Evolutionary conservation across 2,329 filamentous ascomycete genomes (phyloP), one percentile per base, ranked within the genome.

Genomic region (Beauveria bassiana): DNA sequence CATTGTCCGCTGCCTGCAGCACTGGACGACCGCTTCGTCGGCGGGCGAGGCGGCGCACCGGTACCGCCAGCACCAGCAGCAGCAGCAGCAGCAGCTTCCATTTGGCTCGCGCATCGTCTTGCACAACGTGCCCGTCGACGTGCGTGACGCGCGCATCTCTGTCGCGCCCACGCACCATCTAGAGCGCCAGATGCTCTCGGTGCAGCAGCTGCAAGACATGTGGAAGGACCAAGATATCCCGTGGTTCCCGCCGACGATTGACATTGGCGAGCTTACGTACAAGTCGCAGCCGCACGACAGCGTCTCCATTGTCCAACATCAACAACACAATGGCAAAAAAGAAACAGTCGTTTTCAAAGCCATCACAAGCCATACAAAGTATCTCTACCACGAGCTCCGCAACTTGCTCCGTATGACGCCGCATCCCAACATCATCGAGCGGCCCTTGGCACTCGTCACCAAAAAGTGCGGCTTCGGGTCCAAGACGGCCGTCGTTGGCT

Each of bases 331-430:
- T 22, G 73, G 70, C 7, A 66, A 72, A 10, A 66, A 72, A 10
- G 28, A 31, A 53, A 69, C 75, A 2, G 81, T 78, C 74, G 79
- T 85, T 61, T 78, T 87, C 70, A 87, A 87, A 68, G 81, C 82
- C 3, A 69, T 86, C 47, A 81, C 80, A 2, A 82, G 80, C 70
- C 79, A 78, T 64, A 77, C 81, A 63, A 85, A 85, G 67, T 86
- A 82, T 66, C 73, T 87, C 43, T 86, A 86, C 67, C 82, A 86
- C 65, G 84, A 87, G 69, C 74, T 87, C 20, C 79, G 79, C 59
- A 77, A 79, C 26, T 77, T 87, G 2, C 78, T 86, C 59, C 75
- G 70, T 31, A 75, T 85, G 51, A 72, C 77, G 31, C 74, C 78
- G 3, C 83, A 87, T 66, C 73, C 74, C 2, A 80, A 83, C 68